phyloP scores from a whole-genome alignment of 257 asterid genomes.

The Solanum appendiculatum region DNA sequence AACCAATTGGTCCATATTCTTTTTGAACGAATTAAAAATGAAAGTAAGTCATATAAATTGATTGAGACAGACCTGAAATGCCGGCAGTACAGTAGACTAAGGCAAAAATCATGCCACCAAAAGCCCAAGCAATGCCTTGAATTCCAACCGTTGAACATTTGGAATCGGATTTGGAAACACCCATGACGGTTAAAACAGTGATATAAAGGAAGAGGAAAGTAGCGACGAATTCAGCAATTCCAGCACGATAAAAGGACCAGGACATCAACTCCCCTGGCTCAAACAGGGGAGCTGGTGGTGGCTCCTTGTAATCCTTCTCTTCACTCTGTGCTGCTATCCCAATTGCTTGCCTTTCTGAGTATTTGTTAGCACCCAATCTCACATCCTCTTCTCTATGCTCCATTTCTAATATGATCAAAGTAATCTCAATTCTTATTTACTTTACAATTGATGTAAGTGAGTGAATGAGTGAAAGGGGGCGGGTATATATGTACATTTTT shows the following conservation, averaged over 20 bases:
- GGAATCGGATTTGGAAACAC: slow-evolving; percentile 25
- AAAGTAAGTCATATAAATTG: no score
- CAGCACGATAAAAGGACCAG: slow-evolving; percentile 60
- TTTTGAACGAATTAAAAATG: no score
- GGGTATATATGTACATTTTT: slow-evolving; percentile 8
- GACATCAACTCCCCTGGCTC: slow-evolving; percentile 49
- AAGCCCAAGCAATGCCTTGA: slow-evolving; percentile 71
- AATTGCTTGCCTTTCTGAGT: slow-evolving; percentile 46
- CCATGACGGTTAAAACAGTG: slow-evolving; percentile 49
- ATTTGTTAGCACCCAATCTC: slow-evolving; percentile 46
- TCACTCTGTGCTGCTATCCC: slow-evolving; percentile 58
- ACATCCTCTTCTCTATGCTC: slow-evolving; percentile 63
- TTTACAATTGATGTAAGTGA: slow-evolving; percentile 6
- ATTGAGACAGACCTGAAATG: no score
- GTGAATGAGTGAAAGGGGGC: not conserved
- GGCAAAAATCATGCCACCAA: slow-evolving; percentile 67
- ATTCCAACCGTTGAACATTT: slow-evolving; percentile 52
- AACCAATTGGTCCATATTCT: not conserved
- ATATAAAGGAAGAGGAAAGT: slow-evolving; percentile 48
- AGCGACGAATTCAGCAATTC: slow-evolving; percentile 54
- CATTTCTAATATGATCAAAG: slow-evolving; percentile 12
- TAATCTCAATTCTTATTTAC: not conserved
- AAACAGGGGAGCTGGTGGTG: slow-evolving; percentile 56
- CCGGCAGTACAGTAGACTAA: slow-evolving; percentile 73
- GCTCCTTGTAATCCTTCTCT: slow-evolving; percentile 63